These are phyloP conservation scores for Phytophthora colocasiae DNA, from an alignment of 352 stramenopile species.

Conservation along the genomic window DNA sequence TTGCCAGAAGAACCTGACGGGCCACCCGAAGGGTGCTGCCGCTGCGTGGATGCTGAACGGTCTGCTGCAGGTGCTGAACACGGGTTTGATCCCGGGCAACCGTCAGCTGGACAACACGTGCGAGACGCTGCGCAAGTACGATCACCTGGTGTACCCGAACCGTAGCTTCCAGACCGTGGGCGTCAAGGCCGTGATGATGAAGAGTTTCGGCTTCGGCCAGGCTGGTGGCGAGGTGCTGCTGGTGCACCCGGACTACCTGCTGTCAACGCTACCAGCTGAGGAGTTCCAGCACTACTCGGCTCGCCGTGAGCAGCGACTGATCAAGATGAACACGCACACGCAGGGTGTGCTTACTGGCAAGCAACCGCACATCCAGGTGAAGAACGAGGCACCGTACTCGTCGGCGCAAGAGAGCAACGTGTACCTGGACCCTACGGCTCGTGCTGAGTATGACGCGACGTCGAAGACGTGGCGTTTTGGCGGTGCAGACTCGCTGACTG, in stretches of 20 bases:
- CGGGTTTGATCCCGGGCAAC: constrained; percentile 82
- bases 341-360: constrained; percentile 83
- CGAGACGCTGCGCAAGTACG: constrained; percentile 69
- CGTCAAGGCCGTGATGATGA: constrained; percentile 83
- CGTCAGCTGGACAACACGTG: constrained; percentile 87
- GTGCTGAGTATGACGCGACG: constrained; percentile 75
- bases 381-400: constrained; percentile 85
- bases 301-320: constrained; percentile 66
- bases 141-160: constrained; percentile 86
- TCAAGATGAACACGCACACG: constrained; percentile 77
- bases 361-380: constrained; percentile 79
- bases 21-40: constrained; percentile 84
- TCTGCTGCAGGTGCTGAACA: constrained; percentile 81
- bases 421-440: constrained; percentile 85
- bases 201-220: constrained; percentile 89
- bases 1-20: constrained; percentile 87
- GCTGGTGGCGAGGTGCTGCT: constrained; percentile 75
- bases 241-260: constrained; percentile 56
- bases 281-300: constrained; percentile 67
- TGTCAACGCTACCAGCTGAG: constrained; percentile 21
- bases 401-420: constrained; percentile 82
- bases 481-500: constrained; percentile 43
- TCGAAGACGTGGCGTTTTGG: constrained; percentile 82
- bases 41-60: constrained; percentile 90
- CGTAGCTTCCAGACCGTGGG: constrained; percentile 78